A percentile compares a stretch with the other conserved stretches of the same genome.
These are phyloP conservation scores for Asclepias syriaca DNA, from an alignment of 257 asterid species.

Conservation along the genomic window DNA sequence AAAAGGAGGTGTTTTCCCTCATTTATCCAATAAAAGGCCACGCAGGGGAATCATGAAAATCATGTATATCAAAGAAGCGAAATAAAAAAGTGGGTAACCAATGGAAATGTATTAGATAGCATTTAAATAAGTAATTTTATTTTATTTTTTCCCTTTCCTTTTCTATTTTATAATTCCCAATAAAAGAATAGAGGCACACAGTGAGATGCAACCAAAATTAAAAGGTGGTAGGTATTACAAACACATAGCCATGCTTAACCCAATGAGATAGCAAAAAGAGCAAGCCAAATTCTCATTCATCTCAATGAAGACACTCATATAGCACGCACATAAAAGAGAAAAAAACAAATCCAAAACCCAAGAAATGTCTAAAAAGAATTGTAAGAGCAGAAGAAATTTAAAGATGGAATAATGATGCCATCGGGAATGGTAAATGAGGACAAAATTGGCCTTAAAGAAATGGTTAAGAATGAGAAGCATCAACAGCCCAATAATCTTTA, in stretches of 20 bases:
- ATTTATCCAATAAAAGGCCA: not conserved
- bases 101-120: not conserved
- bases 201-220: not conserved
- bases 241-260: not conserved
- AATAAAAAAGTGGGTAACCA: not conserved
- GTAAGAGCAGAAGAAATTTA: not conserved
- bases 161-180: not conserved
- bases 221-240: not conserved
- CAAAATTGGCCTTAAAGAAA: not conserved
- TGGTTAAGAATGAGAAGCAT: not conserved
- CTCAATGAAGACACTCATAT: not conserved
- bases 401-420: not conserved
- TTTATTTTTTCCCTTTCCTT: not conserved
- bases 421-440: not conserved
- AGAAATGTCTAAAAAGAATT: not conserved
- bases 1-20: constrained; percentile 9
- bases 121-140: not conserved
- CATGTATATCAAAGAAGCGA: not conserved
- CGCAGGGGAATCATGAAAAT: not conserved
- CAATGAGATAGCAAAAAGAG: not conserved
- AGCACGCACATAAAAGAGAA: not conserved
- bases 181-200: not conserved
- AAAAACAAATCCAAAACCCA: not conserved
- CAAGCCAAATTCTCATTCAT: not conserved
- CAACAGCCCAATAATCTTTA: not conserved